These are phyloP conservation scores for Coniferiporia weirii DNA, from an alignment of 1,284 basidiomycete genomes.

Conservation along the genomic window DNA sequence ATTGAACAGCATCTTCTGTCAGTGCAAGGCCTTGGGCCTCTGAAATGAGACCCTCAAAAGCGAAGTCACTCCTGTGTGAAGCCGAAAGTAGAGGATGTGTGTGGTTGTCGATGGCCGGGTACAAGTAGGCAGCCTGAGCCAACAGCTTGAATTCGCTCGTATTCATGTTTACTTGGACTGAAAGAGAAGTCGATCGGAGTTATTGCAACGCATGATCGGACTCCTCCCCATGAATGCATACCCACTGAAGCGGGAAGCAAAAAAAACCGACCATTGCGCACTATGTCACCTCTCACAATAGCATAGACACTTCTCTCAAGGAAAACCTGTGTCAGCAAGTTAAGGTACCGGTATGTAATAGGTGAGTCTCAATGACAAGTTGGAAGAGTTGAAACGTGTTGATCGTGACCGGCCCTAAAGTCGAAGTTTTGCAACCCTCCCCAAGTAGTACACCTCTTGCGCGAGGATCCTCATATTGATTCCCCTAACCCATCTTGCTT, in stretches of 20 bases:
- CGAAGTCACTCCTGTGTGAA: constrained; percentile 39
- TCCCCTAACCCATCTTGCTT: not conserved
- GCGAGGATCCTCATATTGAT: not conserved
- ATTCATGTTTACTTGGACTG: not conserved
- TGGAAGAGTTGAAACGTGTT: not conserved
- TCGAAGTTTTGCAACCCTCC: constrained; percentile 10
- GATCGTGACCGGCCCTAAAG: constrained; percentile 1
- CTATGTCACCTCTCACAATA: too few relatives aligned
- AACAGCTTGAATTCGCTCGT: not conserved
- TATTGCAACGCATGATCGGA: too few relatives aligned
- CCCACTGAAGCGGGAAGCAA: too few relatives aligned
- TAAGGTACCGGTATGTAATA: not conserved
- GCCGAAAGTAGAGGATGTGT: constrained; percentile 61
- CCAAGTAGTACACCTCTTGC: not conserved
- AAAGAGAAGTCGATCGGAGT: too few relatives aligned
- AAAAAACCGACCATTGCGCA: too few relatives aligned
- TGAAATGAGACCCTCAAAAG: constrained; percentile 59
- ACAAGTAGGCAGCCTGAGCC: constrained; percentile 26
- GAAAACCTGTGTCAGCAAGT: too few relatives aligned
- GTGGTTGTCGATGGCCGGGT: constrained; percentile 67
- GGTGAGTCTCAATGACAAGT: not conserved
- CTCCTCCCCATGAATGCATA: too few relatives aligned
- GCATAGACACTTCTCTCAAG: too few relatives aligned
- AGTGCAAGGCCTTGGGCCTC: constrained; percentile 55
- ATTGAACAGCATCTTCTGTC: constrained; percentile 44